Conservation (phyloP, 805 yeast species). For the Sporopachydermia lactativora region DNA sequence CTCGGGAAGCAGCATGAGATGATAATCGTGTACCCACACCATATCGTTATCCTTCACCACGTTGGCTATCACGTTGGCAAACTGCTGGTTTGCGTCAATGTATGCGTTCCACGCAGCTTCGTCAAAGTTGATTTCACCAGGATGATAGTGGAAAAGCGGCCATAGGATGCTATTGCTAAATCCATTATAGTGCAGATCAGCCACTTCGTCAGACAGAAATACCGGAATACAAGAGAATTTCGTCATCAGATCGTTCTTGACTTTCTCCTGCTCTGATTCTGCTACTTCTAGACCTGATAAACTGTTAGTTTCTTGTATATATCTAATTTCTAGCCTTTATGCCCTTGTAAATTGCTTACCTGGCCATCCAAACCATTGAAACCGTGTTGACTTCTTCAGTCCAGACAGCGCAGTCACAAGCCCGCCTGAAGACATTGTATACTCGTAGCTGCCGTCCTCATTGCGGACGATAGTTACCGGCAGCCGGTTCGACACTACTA, state of each 20-base stretch:
- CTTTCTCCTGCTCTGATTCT: conserved; percentile 52
- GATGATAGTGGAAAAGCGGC: conserved; percentile 98
- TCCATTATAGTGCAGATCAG: conserved; percentile 94
- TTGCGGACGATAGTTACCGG: conserved; percentile 82
- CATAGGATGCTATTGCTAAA: conserved; percentile 88
- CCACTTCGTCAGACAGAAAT: conserved; percentile 74
- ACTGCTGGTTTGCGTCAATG: conserved; percentile 76
- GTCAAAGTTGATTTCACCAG: conserved; percentile 97
- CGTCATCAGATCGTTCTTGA: conserved; percentile 52
- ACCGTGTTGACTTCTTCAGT: conserved; percentile 62
- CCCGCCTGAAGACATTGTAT: conserved; percentile 94
- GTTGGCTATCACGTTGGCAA: conserved; percentile 60
- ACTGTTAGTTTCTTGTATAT: not conserved
- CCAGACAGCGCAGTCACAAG: conserved; percentile 93
- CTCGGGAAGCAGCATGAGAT: conserved; percentile 86
- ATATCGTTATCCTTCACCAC: conserved; percentile 71
- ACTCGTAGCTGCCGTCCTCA: conserved; percentile 51
- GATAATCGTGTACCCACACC: conserved; percentile 98
- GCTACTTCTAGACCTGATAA: conserved; percentile 52
- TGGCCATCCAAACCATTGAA: conserved; percentile 99
- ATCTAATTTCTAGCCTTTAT: not conserved
- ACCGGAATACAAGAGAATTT: conserved; percentile 87
- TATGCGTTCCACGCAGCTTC: conserved; percentile 98
- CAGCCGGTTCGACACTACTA: conserved; percentile 87
- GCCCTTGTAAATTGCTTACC: not conserved